Base-by-base conservation (phyloP, 805 yeast genomes). In the Debaryomyces maramus region DNA sequence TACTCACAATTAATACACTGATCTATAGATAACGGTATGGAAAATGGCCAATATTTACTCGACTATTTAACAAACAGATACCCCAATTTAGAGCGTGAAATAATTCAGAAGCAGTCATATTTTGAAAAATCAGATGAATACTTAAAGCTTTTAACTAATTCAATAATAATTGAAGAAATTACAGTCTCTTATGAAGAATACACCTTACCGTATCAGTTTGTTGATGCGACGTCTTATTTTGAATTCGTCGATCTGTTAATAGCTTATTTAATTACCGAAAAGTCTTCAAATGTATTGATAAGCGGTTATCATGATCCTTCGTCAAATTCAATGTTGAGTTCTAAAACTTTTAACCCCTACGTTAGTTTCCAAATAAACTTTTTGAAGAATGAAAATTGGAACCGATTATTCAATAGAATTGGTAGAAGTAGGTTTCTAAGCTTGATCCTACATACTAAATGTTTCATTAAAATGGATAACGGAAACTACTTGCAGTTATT, bases 371-470 rank as follows among this genome's bases (percentile, higher is more conserved):
- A 60, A 17, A 65, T 67, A 3, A 59, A 65, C 13, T 38, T 55
- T 2, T 45, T 83, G 14, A 79, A 78, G 42, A 52, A 65, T 3
- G 48, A 61, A 3, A 45, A 53, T 2, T 81, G 86, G 80, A 65
- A 66, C 21, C 45, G 52, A 3, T 32, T 80, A 0, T 75, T 63
- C 41, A 43, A 41, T 2, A 21, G 58, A 1, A 45, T 79, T 2
- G 83, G 83, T 0, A 52, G 57, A 6, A 40, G 41, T 1, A 40
- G 42, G 1, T 80, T 81, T 50, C 34, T 69, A 4, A 41, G 65
- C 6, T 33, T 80, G 15, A 13, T 80, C 3, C 32, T 72, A 4
- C 65, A 65, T 30, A 52, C 49, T 31, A 51, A 61, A 4, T 70
- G 75, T 7, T 61, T 55, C 41, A 38, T 52, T 6, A 36, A 32